phyloP scores from a whole-genome alignment of 2,329 filamentous ascomycete genomes.

The Aspergillus sp. region DNA sequence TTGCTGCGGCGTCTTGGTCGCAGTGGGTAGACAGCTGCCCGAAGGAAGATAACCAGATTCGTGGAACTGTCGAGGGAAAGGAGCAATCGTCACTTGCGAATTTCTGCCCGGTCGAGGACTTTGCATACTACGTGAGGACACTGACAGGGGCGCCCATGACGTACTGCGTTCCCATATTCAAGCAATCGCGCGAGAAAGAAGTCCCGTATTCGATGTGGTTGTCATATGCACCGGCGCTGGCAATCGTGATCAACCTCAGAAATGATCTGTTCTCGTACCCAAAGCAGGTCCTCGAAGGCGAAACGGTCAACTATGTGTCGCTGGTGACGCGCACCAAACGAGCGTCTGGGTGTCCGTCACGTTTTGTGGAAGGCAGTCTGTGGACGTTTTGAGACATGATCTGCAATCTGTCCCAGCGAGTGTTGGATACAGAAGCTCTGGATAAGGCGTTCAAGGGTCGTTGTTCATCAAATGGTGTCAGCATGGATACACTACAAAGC shows the following conservation, averaged over 20 bases:
- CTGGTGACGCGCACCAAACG: not conserved
- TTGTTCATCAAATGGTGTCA: not conserved
- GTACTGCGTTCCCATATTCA: not conserved
- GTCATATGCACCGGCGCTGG: not conserved
- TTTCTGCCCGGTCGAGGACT: not conserved
- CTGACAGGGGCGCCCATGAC: not conserved
- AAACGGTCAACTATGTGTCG: conserved; percentile 1
- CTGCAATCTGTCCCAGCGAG: not conserved
- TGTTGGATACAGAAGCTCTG: not conserved
- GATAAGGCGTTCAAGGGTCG: not conserved
- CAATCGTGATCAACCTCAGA: not conserved
- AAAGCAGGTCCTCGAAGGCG: not conserved
- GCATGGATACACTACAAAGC: not conserved
- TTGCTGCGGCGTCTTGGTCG: not conserved
- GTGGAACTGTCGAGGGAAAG: not conserved
- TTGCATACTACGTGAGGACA: not conserved
- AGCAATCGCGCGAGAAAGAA: not conserved
- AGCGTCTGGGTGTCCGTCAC: not conserved
- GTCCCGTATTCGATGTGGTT: conserved; percentile 1
- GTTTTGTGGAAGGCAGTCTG: not conserved
- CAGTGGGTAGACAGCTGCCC: not conserved
- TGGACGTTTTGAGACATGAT: conserved; percentile 2
- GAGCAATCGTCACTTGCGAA: not conserved
- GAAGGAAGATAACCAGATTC: not conserved
- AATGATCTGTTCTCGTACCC: conserved; percentile 3